Base-by-base conservation (phyloP, 1,139 yeast genomes). In the Sugiyamaella neomexicana region DNA sequence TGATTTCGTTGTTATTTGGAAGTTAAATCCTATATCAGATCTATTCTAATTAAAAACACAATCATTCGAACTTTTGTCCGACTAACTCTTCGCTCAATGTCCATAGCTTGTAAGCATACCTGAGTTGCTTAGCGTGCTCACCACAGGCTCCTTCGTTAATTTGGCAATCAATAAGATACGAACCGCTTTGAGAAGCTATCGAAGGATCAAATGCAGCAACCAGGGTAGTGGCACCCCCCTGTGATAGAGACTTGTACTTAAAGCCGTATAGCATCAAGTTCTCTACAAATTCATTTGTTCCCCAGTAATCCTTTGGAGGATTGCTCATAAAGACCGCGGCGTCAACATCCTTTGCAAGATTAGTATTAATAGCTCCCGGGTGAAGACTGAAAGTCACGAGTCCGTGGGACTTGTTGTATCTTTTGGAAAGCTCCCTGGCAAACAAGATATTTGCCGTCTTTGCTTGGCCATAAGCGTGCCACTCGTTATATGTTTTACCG, bases 401-500 rank as follows among this genome's bases (percentile, higher is more conserved):
- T 27, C 59, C 58, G 7, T 47, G 32, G 16, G 40, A 46, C 38
- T 23, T 13, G 13, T 25, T 29, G 42, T 54, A 54, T n/a, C 51
- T 25, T 25, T 46, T 29, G 15, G 36, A 42, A 25, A 52, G 32
- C 23, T 49, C 58, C 12, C 44, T 15, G 17, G 57, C 15, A 25
- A 51, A 50, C 40, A 49, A 43, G 38, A 63, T 59, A 25, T 52
- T 52, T 13, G 55, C 55, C 8, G 69, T 65, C 60, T 66, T 66
- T 44, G 66, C 58, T 50, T 65, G 69, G 34, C 68, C 68, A 51
- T 66, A 66, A 40, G 62, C 59, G n/a, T 27, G 23, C 47, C 49
- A 55, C 10, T 25, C 34, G n/a, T 45, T 44, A 42, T 55, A 57
- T 16, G 34, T 44, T n/a, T n/a, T 50, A 5, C 65, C 66, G 12